phyloP scores from a whole-genome alignment of 768 basidiomycete genomes.

The Serendipita sp. region DNA sequence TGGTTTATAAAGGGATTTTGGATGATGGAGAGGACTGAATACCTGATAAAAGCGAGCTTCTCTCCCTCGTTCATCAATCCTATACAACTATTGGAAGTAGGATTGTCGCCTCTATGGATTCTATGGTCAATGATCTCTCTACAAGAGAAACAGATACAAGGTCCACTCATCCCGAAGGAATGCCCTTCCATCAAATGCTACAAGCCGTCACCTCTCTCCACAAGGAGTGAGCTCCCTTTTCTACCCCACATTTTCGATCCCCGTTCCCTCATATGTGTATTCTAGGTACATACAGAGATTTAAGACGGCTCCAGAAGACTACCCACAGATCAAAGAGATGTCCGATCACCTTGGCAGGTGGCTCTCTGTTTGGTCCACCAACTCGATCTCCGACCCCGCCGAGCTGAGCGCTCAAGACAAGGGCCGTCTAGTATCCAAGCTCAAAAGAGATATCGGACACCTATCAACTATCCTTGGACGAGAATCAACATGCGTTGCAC shows the following conservation, averaged over 20 bases:
- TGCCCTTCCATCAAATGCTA: constrained; percentile 29
- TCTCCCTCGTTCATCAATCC: constrained; percentile 30
- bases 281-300: not conserved
- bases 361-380: not conserved
- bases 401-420: not conserved
- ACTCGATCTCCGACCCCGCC: not conserved
- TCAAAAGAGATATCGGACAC: not conserved
- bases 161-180: constrained; percentile 6
- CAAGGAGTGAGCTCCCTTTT: constrained; percentile 30
- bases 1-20: not conserved
- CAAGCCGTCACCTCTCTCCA: constrained; percentile 31
- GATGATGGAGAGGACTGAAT: not conserved
- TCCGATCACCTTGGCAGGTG: not conserved
- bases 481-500: not conserved
- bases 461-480: not conserved
- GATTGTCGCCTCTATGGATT: constrained; percentile 27
- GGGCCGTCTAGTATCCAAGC: not conserved
- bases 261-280: not conserved
- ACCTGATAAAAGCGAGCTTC: constrained; percentile 24
- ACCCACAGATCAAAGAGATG: not conserved
- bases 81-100: constrained; percentile 25
- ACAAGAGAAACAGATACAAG: constrained; percentile 21
- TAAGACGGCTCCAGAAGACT: not conserved
- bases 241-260: too few species aligned
- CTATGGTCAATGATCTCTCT: constrained; percentile 16